A percentile compares a stretch with the other conserved stretches of the same genome.
Evolutionary conservation across 179 eudicot species (phyloP).

Genomic region (Nepenthes alata): DNA sequence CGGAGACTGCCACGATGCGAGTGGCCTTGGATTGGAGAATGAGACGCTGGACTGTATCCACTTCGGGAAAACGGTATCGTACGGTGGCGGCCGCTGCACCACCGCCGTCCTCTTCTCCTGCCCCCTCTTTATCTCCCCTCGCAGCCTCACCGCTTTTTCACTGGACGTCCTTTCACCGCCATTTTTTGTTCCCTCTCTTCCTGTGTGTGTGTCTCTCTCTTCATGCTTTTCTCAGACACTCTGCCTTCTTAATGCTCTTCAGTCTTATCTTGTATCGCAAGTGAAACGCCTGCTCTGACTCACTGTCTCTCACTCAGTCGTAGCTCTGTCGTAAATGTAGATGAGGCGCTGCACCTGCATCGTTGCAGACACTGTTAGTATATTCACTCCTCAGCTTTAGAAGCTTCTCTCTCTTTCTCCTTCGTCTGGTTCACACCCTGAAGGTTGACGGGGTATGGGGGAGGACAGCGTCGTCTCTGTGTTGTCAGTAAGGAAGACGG

Average conservation of each 20-base stretch:
- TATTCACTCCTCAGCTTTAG: no score
- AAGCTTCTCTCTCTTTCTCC: no score
- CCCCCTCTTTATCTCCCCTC: not conserved
- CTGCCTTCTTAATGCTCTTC: slow-evolving; percentile 9
- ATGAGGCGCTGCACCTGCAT: no score
- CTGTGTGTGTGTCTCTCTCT: no score
- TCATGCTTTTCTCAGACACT: not conserved
- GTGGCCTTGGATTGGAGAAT: no score
- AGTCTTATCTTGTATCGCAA: slow-evolving; percentile 35
- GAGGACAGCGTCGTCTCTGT: no score
- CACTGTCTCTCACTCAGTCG: no score
- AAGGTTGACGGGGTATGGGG: no score
- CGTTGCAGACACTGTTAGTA: no score
- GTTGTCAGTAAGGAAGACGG: slow-evolving; percentile 2
- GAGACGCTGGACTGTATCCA: not conserved
- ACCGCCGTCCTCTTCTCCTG: not conserved
- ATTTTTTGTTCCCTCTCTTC: slow-evolving; percentile 7
- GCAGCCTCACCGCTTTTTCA: slow-evolving; percentile 1
- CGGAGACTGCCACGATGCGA: no score
- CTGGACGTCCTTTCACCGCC: slow-evolving; percentile 38
- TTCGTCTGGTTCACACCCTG: no score
- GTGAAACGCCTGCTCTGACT: slow-evolving; percentile 40
- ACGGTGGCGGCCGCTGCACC: slow-evolving; percentile 28
- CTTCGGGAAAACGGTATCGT: slow-evolving; percentile 16
- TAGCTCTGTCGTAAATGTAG: no score